Conservation (phyloP, 352 stramenopile genomes). For the Phytopythium ostracodes region DNA sequence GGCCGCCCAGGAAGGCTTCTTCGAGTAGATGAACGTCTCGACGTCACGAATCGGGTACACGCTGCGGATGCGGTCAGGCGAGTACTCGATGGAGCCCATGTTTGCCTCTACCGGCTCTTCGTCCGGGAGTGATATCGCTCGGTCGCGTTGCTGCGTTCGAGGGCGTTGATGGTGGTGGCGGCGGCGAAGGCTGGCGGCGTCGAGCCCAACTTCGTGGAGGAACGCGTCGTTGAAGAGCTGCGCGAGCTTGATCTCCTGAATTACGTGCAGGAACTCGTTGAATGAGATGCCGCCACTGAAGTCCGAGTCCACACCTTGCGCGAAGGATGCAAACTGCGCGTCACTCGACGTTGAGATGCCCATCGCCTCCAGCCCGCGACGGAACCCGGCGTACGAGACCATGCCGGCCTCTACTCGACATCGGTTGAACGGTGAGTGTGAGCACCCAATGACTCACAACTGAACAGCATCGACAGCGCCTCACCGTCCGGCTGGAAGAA, state of each 20-base stretch:
- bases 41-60: constrained; percentile 63
- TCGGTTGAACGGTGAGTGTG: neutral
- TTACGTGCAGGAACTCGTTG: constrained; percentile 82
- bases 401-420: constrained; percentile 35
- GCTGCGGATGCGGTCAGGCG: constrained; percentile 65
- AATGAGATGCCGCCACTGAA: constrained; percentile 81
- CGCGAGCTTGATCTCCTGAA: constrained; percentile 87
- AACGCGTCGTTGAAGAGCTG: constrained; percentile 76
- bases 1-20: constrained; percentile 59
- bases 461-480: neutral
- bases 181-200: constrained; percentile 8
- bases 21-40: constrained; percentile 85
- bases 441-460: neutral
- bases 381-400: constrained; percentile 74
- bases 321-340: constrained; percentile 63
- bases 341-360: constrained; percentile 65
- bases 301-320: constrained; percentile 77
- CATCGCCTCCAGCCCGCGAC: constrained; percentile 66
- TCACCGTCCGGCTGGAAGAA: constrained; percentile 59
- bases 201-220: constrained; percentile 29
- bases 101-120: constrained; percentile 13
- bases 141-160: neutral
- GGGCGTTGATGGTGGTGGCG: neutral
- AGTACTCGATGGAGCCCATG: constrained; percentile 78
- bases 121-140: neutral